Base-by-base conservation (phyloP, 2,329 filamentous ascomycete genomes). In the Penicillium capsulatum region DNA sequence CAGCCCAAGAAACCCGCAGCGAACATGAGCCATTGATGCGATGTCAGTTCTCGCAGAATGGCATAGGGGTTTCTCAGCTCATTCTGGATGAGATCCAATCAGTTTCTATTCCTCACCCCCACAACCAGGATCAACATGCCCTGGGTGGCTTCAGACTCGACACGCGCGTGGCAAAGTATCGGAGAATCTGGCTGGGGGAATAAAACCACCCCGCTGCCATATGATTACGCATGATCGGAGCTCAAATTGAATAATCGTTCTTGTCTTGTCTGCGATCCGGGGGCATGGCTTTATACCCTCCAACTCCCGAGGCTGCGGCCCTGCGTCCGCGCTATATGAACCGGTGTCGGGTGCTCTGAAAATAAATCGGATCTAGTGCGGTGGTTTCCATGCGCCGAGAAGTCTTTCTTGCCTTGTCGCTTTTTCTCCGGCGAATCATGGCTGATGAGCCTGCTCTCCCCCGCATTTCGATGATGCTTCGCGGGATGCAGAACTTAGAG, bases 11-110 rank as follows among this genome's bases (percentile, higher is more conserved):
- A 53, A 6, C 55, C 57, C 16, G 45, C 54, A 2, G 69, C 57
- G 54, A 76, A 76, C 59, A 74, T 73, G 15, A 75, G 61, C 73
- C 72, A 75, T 64, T 76, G 71, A 34, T 73, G 67, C n/a, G 55
- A 50, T 28, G 70, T 75, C 15, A 77, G 64, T 36, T 73, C 40
- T 17, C 17, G 36, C 16, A 43, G 22, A 4, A 43, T 39, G 3
- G 14, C 16, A 7, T 35, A 31, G 5, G 40, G 40, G 11, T 43
- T 43, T 24, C 36, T 34, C 22, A 43, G 26, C 31, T 39, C 39
- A 13, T 43, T 43, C 40, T 43, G 36, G 27, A 4, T 35, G 4
- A 24, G 7, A 3, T 13, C 3, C n/a, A 7, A 42, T 27, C 9
- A 33, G 20, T 50, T 31, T 36, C 40, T 3, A 9, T 33, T 2